A percentile compares a stretch with the other conserved stretches of the same genome.
Evolutionary conservation across 345 rosid species (phyloP).

Genomic region (Eutrema yunnanense): DNA sequence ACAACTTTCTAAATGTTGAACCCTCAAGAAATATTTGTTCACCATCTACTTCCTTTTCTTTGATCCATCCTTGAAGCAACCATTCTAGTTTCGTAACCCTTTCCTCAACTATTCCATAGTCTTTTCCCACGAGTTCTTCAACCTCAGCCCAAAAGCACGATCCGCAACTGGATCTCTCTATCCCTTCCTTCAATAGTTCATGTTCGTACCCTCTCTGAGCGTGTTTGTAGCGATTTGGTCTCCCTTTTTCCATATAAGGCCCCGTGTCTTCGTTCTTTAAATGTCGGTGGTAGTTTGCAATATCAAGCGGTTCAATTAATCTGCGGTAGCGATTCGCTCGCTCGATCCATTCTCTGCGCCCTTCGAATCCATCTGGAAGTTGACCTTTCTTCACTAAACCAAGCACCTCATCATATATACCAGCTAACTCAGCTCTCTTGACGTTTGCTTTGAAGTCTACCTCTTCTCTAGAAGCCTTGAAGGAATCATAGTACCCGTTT

Average conservation of each 20-base stretch:
- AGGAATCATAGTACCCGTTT: slow-evolving; percentile 57
- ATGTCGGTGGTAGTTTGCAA: slow-evolving; percentile 76
- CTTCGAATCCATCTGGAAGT: slow-evolving; percentile 64
- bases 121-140: slow-evolving; percentile 50
- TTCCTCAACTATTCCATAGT: slow-evolving; percentile 1
- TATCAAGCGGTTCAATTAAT: slow-evolving; percentile 67
- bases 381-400: slow-evolving; percentile 55
- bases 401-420: slow-evolving; percentile 59
- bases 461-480: slow-evolving; percentile 34
- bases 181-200: slow-evolving; percentile 5
- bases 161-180: slow-evolving; percentile 12
- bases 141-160: slow-evolving; percentile 80
- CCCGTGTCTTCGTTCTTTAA: slow-evolving; percentile 80
- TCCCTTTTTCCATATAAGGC: slow-evolving; percentile 48
- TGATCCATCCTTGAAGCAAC: slow-evolving; percentile 35
- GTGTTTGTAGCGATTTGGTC: slow-evolving; percentile 61
- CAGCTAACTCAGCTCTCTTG: slow-evolving; percentile 63
- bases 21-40: slow-evolving; percentile 38
- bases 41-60: neutral
- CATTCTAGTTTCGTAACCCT: slow-evolving; percentile 16
- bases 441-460: slow-evolving; percentile 66
- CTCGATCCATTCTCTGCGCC: slow-evolving; percentile 28
- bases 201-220: slow-evolving; percentile 67
- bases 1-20: slow-evolving; percentile 48
- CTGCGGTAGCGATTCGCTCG: slow-evolving; percentile 49